Evolutionary conservation across 2,329 filamentous ascomycete species (phyloP).

Genomic region (Fusarium armeniacum): DNA sequence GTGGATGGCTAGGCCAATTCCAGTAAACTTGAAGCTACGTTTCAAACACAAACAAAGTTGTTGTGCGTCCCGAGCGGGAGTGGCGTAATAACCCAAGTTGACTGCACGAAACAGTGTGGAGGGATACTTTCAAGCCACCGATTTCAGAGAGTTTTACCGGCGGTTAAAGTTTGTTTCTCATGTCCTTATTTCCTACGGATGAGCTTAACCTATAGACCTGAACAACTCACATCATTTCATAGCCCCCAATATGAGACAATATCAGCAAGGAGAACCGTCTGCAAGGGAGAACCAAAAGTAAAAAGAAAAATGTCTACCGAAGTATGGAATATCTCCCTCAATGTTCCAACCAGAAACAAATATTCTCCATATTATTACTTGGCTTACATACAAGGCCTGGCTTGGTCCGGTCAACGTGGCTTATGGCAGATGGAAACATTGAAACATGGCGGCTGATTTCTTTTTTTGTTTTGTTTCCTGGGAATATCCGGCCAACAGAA

Average conservation of each 20-base stretch:
- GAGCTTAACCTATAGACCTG: background rate
- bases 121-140: slow-evolving; percentile 33
- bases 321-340: background rate
- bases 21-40: slow-evolving; percentile 19
- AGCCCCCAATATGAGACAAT: background rate
- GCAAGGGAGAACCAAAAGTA: slow-evolving; percentile 4
- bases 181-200: too few species aligned
- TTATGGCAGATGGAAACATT: slow-evolving; percentile 3
- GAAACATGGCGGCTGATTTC: slow-evolving; percentile 3
- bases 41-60: slow-evolving; percentile 25
- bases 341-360: slow-evolving; percentile 23
- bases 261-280: background rate
- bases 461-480: slow-evolving; percentile 8
- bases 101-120: slow-evolving; percentile 8
- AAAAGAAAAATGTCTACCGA: background rate
- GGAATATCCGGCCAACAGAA: slow-evolving; percentile 14
- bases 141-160: background rate
- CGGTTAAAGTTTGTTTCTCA: background rate
- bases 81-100: slow-evolving; percentile 16
- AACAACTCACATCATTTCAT: background rate
- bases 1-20: slow-evolving; percentile 8
- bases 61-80: slow-evolving; percentile 27
- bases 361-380: background rate
- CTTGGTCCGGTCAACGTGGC: background rate
- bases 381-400: slow-evolving; percentile 10